These are phyloP conservation scores for Aspergillus transmontanensis DNA, from an alignment of 2,329 filamentous ascomycete species.

Conservation along the genomic window DNA sequence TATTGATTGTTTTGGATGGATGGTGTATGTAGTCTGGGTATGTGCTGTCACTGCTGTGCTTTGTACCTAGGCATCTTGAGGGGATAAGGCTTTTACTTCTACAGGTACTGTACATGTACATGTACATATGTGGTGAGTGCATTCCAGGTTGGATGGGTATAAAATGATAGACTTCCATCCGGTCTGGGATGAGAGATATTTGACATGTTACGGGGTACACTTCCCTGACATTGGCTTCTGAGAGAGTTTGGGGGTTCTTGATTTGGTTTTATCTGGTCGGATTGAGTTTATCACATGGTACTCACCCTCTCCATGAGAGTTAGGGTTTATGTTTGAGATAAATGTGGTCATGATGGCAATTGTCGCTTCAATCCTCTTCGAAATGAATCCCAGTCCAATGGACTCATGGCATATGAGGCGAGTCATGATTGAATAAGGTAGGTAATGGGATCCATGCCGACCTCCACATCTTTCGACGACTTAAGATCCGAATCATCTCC, in stretches of 20 bases:
- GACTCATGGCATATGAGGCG: not conserved
- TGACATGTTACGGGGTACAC: not conserved
- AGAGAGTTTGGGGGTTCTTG: not conserved
- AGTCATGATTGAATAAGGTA: not conserved
- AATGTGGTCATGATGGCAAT: not conserved
- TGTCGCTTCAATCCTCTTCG: not conserved
- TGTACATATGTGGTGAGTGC: not conserved
- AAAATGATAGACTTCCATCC: not conserved
- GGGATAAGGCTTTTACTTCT: not conserved
- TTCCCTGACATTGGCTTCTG: not conserved
- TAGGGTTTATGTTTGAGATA: not conserved
- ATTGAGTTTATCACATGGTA: not conserved
- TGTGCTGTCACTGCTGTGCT: not conserved
- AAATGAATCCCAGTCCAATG: not conserved
- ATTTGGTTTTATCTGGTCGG: no score
- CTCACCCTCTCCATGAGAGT: not conserved
- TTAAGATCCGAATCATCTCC: conserved; percentile 3
- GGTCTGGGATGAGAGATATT: not conserved
- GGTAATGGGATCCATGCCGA: not conserved
- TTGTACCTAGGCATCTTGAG: not conserved
- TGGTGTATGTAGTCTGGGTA: no score
- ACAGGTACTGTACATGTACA: not conserved
- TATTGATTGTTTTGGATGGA: not conserved
- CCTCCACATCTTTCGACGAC: not conserved
- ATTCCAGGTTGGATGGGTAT: not conserved